Evolutionary conservation across 2,329 filamentous ascomycete species (phyloP).

Genomic region (Thelonectria olida): DNA sequence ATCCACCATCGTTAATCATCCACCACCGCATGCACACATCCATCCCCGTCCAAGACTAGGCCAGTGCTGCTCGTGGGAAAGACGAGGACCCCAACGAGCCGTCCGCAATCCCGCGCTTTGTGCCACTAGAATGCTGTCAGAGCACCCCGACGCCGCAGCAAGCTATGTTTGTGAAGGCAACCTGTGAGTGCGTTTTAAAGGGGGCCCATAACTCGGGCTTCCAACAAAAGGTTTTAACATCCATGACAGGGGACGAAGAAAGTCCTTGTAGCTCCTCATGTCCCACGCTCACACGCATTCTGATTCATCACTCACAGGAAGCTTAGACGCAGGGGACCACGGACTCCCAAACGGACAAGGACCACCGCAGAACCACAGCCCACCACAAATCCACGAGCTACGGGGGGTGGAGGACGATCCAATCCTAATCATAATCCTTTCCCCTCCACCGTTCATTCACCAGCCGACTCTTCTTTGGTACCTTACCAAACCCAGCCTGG

Average conservation of each 20-base stretch:
- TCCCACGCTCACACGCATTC: neutral
- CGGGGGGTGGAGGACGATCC: constrained; percentile 16
- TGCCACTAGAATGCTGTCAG: constrained; percentile 11
- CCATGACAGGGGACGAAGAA: neutral
- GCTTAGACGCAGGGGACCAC: constrained; percentile 11
- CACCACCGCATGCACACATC: constrained; percentile 11
- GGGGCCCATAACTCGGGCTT: neutral
- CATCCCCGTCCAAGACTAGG: constrained; percentile 31
- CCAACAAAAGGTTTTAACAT: too few relatives aligned
- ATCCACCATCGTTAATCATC: constrained; percentile 9
- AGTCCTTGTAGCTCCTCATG: neutral
- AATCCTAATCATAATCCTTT: constrained; percentile 21
- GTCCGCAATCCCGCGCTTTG: constrained; percentile 29
- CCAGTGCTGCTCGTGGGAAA: constrained; percentile 21
- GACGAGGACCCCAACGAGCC: too few relatives aligned
- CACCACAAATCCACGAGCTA: constrained; percentile 11
- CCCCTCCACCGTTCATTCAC: constrained; percentile 21
- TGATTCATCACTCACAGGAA: constrained; percentile 6
- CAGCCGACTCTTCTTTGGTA: constrained; percentile 2
- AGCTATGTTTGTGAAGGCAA: constrained; percentile 9
- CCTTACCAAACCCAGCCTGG: constrained; percentile 16
- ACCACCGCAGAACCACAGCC: constrained; percentile 1
- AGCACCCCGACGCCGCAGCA: neutral
- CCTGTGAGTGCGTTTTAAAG: neutral
- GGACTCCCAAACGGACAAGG: constrained; percentile 13